A percentile compares a stretch with the other conserved stretches of the same genome.
Evolutionary conservation across 768 basidiomycete genomes (phyloP).

Genomic region (Postia placenta): DNA sequence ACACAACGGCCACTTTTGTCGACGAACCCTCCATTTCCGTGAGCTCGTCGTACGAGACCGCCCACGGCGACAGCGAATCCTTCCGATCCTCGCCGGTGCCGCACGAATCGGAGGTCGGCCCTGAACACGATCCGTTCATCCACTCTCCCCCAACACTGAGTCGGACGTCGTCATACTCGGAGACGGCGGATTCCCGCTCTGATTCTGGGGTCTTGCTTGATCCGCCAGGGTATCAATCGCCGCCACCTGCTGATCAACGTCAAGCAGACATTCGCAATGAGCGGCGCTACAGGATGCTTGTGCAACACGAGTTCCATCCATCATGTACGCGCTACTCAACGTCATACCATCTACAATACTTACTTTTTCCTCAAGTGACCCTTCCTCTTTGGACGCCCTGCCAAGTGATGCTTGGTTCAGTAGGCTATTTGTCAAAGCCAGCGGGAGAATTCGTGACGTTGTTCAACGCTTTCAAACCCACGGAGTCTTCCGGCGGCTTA

Average conservation of each 20-base stretch:
- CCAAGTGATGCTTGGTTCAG: constrained; percentile 57
- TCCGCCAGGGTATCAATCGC: constrained; percentile 14
- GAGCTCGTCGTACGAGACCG: constrained; percentile 16
- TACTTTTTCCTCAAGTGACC: constrained; percentile 19
- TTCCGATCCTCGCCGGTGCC: neutral
- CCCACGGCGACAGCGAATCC: neutral
- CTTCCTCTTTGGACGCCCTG: constrained; percentile 67
- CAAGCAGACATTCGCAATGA: constrained; percentile 49
- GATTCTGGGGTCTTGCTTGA: constrained; percentile 1
- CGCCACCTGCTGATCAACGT: constrained; percentile 12
- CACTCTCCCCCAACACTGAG: neutral
- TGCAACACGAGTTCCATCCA: constrained; percentile 64
- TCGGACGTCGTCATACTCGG: constrained; percentile 3
- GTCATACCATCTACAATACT: no score
- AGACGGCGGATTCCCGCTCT: constrained; percentile 6
- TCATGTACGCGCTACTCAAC: constrained; percentile 46
- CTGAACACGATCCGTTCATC: neutral
- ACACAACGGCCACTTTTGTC: constrained; percentile 11
- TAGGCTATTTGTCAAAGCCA: constrained; percentile 69
- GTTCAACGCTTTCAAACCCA: constrained; percentile 60
- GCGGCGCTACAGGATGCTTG: constrained; percentile 58
- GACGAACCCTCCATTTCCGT: constrained; percentile 13
- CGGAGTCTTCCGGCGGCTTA: constrained; percentile 35
- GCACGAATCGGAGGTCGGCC: constrained; percentile 2
- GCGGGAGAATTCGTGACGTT: constrained; percentile 63